Conservation (phyloP, 768 basidiomycete genomes). For the Daedalea quercina region DNA sequence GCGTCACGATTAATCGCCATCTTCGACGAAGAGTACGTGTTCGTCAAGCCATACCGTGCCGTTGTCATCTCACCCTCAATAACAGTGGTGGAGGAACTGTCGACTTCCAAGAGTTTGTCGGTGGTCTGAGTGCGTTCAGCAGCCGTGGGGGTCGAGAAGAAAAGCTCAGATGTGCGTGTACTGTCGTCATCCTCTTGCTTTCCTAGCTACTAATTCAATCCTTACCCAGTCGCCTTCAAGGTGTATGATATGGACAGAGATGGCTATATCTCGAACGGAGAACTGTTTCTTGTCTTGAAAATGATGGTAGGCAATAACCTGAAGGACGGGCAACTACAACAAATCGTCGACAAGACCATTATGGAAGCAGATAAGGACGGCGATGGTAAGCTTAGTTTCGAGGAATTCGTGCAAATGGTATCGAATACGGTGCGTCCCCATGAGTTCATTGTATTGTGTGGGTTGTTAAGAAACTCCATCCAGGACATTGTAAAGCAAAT, state of each 20-base stretch:
- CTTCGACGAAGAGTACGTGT: conserved; percentile 94
- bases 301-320: conserved; percentile 99
- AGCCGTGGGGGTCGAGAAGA: conserved; percentile 95
- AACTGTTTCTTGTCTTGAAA: conserved; percentile 96
- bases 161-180: conserved; percentile 81
- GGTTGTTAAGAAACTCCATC: not conserved
- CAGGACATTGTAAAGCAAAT: conserved; percentile 99
- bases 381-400: conserved; percentile 95
- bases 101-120: conserved; percentile 99
- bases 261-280: conserved; percentile 96
- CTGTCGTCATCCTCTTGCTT: not conserved
- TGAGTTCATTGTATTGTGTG: not conserved
- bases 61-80: not conserved
- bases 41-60: not conserved
- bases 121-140: conserved; percentile 95
- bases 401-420: conserved; percentile 95
- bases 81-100: conserved; percentile 93
- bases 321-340: conserved; percentile 99
- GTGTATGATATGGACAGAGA: conserved; percentile 99
- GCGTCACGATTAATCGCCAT: conserved; percentile 98
- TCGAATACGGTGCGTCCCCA: conserved; percentile 77
- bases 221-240: conserved; percentile 89
- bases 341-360: conserved; percentile 99
- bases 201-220: not conserved
- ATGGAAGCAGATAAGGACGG: conserved; percentile 99